phyloP scores from a whole-genome alignment of 2,329 filamentous ascomycete genomes.

The Penicillium sp. region DNA sequence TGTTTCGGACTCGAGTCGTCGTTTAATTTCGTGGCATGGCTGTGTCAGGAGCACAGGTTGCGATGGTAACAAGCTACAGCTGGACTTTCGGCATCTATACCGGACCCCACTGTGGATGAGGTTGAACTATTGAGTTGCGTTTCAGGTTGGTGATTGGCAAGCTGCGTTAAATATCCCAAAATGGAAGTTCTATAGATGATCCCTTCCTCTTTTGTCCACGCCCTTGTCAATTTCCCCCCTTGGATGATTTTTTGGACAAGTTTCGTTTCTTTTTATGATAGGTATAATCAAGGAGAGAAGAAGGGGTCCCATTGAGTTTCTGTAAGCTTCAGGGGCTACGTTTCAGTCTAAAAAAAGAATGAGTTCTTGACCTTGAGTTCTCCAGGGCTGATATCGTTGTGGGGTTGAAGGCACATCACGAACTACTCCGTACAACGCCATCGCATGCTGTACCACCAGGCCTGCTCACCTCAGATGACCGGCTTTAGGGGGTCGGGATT shows the following conservation, averaged over 20 bases:
- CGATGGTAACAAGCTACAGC: slow-evolving; percentile 1
- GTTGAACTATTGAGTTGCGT: slow-evolving; percentile 6
- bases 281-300: slow-evolving; percentile 7
- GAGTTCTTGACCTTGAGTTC: neutral
- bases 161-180: slow-evolving; percentile 10
- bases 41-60: neutral
- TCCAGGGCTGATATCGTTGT: neutral
- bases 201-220: slow-evolving; percentile 15
- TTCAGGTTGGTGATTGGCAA: slow-evolving; percentile 16
- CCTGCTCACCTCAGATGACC: slow-evolving; percentile 7
- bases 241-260: slow-evolving; percentile 5
- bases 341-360: slow-evolving; percentile 1
- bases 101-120: neutral
- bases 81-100: neutral
- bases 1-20: neutral
- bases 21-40: neutral
- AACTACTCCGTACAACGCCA: neutral
- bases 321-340: slow-evolving; percentile 2
- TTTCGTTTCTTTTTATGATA: slow-evolving; percentile 16
- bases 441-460: neutral
- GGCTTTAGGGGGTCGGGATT: neutral
- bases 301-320: neutral
- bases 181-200: slow-evolving; percentile 18
- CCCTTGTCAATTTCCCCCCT: slow-evolving; percentile 15
- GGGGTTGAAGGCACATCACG: neutral